Evolutionary conservation across 768 basidiomycete species (phyloP).

Genomic region (Lactarius tabidus): DNA sequence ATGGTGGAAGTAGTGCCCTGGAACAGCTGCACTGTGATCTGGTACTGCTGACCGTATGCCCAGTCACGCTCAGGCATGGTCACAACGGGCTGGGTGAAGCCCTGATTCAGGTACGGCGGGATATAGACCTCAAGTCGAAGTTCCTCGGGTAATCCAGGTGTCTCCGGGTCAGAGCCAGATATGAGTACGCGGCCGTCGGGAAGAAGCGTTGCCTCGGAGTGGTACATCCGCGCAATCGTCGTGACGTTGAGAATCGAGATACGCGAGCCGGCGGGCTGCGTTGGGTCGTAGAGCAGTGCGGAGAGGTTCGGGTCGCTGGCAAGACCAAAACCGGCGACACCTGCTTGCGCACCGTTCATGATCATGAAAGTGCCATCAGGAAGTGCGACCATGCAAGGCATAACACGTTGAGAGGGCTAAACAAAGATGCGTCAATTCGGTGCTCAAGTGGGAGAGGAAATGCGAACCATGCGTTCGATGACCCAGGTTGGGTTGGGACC

Average conservation of each 20-base stretch:
- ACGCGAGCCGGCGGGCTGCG: constrained; percentile 52
- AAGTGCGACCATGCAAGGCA: constrained; percentile 69
- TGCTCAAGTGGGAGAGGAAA: not conserved
- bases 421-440: not conserved
- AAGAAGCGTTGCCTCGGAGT: constrained; percentile 71
- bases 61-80: constrained; percentile 59
- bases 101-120: constrained; percentile 77
- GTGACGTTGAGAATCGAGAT: constrained; percentile 64
- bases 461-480: constrained; percentile 72
- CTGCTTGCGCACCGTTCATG: constrained; percentile 66
- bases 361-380: constrained; percentile 78
- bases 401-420: constrained; percentile 68
- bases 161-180: constrained; percentile 73
- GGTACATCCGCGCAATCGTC: constrained; percentile 72
- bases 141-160: constrained; percentile 62
- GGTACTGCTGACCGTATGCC: constrained; percentile 50
- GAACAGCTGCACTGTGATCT: constrained; percentile 44
- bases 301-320: constrained; percentile 57
- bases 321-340: constrained; percentile 71
- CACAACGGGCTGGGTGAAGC: constrained; percentile 57
- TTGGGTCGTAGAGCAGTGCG: constrained; percentile 69
- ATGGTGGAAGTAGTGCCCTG: constrained; percentile 45
- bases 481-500: constrained; percentile 57
- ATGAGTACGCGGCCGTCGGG: constrained; percentile 72
- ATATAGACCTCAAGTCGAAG: constrained; percentile 77